Percentiles rank a stretch among this genome's conserved stretches.
Conservation (phyloP, 768 basidiomycete genomes). For the Collybia nuda region DNA sequence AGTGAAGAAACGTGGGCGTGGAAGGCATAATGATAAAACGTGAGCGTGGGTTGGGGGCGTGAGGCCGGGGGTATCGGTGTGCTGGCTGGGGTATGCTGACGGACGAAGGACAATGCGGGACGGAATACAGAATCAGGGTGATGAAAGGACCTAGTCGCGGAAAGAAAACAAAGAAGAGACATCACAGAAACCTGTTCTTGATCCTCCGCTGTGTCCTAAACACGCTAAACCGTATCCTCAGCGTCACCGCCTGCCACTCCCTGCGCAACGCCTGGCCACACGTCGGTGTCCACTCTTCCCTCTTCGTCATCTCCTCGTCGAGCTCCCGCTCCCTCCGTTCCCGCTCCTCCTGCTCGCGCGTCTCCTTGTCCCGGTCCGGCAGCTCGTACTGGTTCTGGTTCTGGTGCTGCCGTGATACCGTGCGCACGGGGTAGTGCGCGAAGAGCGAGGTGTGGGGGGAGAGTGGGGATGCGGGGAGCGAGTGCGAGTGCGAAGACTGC, state of each 20-base stretch:
- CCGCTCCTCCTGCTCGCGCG: slow-evolving; percentile 3
- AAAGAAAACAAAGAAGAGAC: background rate
- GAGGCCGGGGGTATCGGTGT: too few species aligned
- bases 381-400: slow-evolving; percentile 3
- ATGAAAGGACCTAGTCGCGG: too few species aligned
- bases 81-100: too few species aligned
- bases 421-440: slow-evolving; percentile 7
- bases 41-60: too few species aligned
- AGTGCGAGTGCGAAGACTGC: slow-evolving; percentile 4
- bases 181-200: slow-evolving; percentile 23
- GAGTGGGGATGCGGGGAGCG: background rate
- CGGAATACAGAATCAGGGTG: too few species aligned
- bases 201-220: slow-evolving; percentile 46
- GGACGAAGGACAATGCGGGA: too few species aligned
- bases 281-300: slow-evolving; percentile 46
- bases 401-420: slow-evolving; percentile 2
- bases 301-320: background rate
- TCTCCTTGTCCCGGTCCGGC: background rate
- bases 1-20: too few species aligned
- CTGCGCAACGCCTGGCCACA: slow-evolving; percentile 52
- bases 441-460: slow-evolving; percentile 1
- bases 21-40: too few species aligned
- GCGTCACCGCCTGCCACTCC: slow-evolving; percentile 61
- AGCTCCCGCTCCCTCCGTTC: slow-evolving; percentile 19
- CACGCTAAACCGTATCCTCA: slow-evolving; percentile 55